phyloP scores from a whole-genome alignment of 352 stramenopile genomes.

The Phytophthora constricta region DNA sequence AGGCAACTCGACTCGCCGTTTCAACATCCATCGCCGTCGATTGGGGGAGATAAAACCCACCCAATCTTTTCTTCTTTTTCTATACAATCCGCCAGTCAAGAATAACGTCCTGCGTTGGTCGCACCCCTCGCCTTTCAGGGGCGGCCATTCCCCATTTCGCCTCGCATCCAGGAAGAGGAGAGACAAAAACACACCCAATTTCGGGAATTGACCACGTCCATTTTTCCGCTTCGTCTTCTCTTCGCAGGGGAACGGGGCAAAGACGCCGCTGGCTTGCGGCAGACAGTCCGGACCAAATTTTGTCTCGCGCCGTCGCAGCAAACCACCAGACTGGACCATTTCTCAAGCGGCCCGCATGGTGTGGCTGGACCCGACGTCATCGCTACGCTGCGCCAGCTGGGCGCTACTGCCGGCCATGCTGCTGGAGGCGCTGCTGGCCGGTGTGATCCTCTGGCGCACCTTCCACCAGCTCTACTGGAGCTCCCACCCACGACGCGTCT shows the following conservation, averaged over 20 bases:
- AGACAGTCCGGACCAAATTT: background rate
- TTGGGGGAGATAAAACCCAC: too few relatives aligned
- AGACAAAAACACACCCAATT: too few relatives aligned
- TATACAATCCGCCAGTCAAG: background rate
- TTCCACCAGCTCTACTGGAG: conserved; percentile 70
- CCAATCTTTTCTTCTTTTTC: conserved; percentile 7
- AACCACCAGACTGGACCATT: background rate
- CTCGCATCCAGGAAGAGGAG: too few relatives aligned
- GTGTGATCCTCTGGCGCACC: conserved; percentile 60
- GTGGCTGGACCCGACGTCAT: conserved; percentile 37
- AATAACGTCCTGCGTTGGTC: background rate
- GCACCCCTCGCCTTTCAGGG: background rate
- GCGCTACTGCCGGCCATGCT: conserved; percentile 53
- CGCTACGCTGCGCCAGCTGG: conserved; percentile 51
- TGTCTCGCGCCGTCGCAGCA: too few relatives aligned
- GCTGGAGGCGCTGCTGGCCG: conserved; percentile 48
- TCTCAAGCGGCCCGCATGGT: conserved; percentile 44
- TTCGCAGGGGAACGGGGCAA: background rate
- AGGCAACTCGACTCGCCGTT: too few relatives aligned
- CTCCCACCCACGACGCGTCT: conserved; percentile 60
- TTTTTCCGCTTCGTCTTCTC: background rate
- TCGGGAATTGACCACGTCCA: background rate
- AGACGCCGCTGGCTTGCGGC: background rate
- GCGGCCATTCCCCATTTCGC: background rate
- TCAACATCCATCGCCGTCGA: too few relatives aligned